Percentiles rank a stretch among this genome's conserved stretches.
These are phyloP conservation scores for Cercophora sp. DNA, from an alignment of 495 filamentous ascomycete genomes.

Conservation along the genomic window DNA sequence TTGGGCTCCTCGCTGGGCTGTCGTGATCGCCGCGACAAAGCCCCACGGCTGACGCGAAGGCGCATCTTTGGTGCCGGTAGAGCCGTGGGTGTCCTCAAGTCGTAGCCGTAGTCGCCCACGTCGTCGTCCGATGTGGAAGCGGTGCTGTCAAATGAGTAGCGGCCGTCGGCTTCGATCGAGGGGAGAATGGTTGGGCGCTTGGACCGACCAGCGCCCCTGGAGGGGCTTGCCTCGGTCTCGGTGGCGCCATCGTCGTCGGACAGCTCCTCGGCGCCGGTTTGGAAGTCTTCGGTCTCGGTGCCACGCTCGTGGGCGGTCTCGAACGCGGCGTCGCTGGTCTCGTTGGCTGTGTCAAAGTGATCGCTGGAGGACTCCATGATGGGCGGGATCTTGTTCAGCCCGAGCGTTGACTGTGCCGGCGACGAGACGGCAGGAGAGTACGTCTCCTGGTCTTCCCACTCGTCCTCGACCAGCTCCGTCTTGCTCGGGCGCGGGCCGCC, in stretches of 20 bases:
- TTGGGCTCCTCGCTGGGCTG: constrained; percentile 60
- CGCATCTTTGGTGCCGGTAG: constrained; percentile 65
- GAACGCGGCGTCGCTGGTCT: constrained; percentile 79
- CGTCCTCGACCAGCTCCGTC: constrained; percentile 73
- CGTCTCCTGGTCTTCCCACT: constrained; percentile 80
- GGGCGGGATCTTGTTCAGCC: constrained; percentile 25
- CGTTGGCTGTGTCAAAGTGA: constrained; percentile 80
- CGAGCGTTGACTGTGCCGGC: constrained; percentile 8
- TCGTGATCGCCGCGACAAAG: constrained; percentile 55
- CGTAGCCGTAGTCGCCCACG: constrained; percentile 48
- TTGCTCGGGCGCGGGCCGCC: constrained; percentile 71
- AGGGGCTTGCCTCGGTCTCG: constrained; percentile 69
- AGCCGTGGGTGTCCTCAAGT: constrained; percentile 56
- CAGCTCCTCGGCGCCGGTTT: constrained; percentile 81
- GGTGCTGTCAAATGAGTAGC: constrained; percentile 75
- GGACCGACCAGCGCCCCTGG: constrained; percentile 41
- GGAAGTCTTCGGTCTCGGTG: constrained; percentile 90
- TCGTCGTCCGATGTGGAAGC: constrained; percentile 87
- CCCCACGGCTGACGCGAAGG: constrained; percentile 61
- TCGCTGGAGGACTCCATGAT: constrained; percentile 42
- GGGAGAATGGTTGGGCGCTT: constrained; percentile 32
- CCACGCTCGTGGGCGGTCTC: constrained; percentile 79
- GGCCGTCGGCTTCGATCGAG: constrained; percentile 39
- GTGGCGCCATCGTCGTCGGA: constrained; percentile 76
- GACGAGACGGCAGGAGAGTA: constrained; percentile 25